Base-by-base conservation (phyloP, 2,329 filamentous ascomycete species). In the Westerdykella sp. region DNA sequence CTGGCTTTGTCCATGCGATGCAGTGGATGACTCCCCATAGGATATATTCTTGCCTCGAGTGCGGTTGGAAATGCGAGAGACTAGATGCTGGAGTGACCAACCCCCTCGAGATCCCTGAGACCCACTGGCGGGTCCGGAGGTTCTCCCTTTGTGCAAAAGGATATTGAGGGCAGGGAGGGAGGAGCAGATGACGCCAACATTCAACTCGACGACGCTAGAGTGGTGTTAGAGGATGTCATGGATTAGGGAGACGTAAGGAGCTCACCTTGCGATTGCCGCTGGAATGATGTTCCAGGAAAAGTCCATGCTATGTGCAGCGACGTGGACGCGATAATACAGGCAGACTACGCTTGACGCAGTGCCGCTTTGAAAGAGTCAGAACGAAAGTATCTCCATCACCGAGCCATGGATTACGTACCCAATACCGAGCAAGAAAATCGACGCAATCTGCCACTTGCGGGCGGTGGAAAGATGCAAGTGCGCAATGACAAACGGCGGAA, bases 91-190 rank as follows among this genome's bases (percentile, higher is more conserved):
- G 25, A 28, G 25, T 9, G 25, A 28, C 25, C 25, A 28, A 10
- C 25, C 25, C 11, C 25, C 25, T 28, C 25, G 25, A 28, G 25
- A 28, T 28, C 9, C 9, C 4, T 28, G 25, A 9, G 25, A 28
- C 25, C 25, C 7, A 10, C 25, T 28, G 4, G 9, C 25, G 25
- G 25, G 4, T 12, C 25, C 25, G 25, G 25, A 9, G 25, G 7
- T 28, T 4, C 25, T 9, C 11, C 25, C 7, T 28, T 12, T 28
- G 25, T 28, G 25, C 25, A 28, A 7, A 28, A 72, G 68, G 14
- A 68, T 60, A 23, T 71, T 69, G 18, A 73, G 56, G 1, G 71
- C 67, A 1, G 70, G 70, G 0, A 66, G 67, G 1, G 63, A 68
- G 3, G 69, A 66, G 43, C 69, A 72, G 32, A 72, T 64, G 11